Evolutionary conservation across 352 stramenopile species (phyloP).

Genomic region (Phytophthora nicotianae): DNA sequence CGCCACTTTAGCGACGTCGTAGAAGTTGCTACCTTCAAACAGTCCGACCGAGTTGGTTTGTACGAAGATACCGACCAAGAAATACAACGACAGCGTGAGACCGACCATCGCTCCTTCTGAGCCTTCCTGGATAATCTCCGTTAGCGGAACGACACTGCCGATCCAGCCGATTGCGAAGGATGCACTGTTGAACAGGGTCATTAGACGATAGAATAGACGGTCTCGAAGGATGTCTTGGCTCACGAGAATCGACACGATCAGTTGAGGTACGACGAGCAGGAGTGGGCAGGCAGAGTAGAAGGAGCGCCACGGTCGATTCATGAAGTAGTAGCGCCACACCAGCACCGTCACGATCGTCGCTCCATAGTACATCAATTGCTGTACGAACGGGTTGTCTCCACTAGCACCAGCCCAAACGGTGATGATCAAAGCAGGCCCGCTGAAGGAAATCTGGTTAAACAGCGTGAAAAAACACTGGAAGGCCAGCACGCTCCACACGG

Average conservation of each 20-base stretch:
- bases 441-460: constrained; percentile 45
- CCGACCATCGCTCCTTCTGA: constrained; percentile 59
- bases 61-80: constrained; percentile 44
- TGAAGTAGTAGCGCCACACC: constrained; percentile 37
- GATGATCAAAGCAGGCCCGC: constrained; percentile 26
- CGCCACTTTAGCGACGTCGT: constrained; percentile 25
- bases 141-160: constrained; percentile 47
- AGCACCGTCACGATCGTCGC: constrained; percentile 29
- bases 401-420: constrained; percentile 32
- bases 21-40: constrained; percentile 48
- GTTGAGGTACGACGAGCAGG: constrained; percentile 36
- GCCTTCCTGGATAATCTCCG: constrained; percentile 60
- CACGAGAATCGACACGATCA: constrained; percentile 30
- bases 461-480: constrained; percentile 37
- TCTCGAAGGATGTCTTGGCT: constrained; percentile 39
- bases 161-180: constrained; percentile 29
- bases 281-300: constrained; percentile 37
- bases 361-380: constrained; percentile 29
- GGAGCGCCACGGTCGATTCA: constrained; percentile 30
- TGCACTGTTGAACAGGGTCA: constrained; percentile 10
- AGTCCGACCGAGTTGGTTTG: constrained; percentile 40
- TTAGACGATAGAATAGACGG: constrained; percentile 33
- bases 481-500: constrained; percentile 41
- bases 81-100: constrained; percentile 48
- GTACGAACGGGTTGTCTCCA: constrained; percentile 32